Evolutionary conservation across 805 yeast genomes (phyloP).

Genomic region (Spathaspora boniae): DNA sequence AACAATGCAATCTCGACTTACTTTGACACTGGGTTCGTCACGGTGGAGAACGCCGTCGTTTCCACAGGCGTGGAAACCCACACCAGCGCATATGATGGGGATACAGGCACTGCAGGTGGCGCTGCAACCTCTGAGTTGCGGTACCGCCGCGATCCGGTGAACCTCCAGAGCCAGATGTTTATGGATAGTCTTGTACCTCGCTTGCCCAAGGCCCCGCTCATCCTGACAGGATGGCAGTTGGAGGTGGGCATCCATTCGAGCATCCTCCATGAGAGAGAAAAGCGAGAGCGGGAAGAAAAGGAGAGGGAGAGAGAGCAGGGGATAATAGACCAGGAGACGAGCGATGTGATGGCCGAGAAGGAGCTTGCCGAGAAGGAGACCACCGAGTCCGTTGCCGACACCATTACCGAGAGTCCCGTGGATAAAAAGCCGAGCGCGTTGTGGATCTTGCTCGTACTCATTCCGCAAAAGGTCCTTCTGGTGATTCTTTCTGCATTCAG

Average conservation of each 20-base stretch:
- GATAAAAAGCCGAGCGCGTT: conserved; percentile 27
- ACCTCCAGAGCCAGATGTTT: conserved; percentile 26
- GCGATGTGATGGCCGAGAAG: background rate
- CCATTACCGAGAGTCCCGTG: background rate
- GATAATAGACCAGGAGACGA: conserved; percentile 2
- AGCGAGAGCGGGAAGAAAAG: conserved; percentile 5
- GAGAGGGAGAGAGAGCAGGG: conserved; percentile 1
- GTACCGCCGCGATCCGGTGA: conserved; percentile 11
- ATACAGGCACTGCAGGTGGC: too few species aligned
- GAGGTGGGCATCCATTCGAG: conserved; percentile 40
- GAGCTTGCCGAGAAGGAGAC: background rate
- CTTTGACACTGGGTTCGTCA: conserved; percentile 49
- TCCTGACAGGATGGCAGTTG: conserved; percentile 39
- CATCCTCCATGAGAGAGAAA: conserved; percentile 15
- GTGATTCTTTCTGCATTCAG: conserved; percentile 35
- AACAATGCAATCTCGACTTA: conserved; percentile 59
- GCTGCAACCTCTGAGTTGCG: too few species aligned
- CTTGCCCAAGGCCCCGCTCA: conserved; percentile 38
- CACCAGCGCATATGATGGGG: background rate
- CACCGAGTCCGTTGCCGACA: background rate
- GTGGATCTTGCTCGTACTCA: conserved; percentile 48
- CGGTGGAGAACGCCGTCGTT: conserved; percentile 13
- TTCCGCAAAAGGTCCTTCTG: conserved; percentile 51
- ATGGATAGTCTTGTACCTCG: conserved; percentile 26
- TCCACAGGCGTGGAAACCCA: background rate